Evolutionary conservation across 129 eudicot species (phyloP), one percentile per base, ranked within the genome.

Genomic region (Oenanthe sinensis): DNA sequence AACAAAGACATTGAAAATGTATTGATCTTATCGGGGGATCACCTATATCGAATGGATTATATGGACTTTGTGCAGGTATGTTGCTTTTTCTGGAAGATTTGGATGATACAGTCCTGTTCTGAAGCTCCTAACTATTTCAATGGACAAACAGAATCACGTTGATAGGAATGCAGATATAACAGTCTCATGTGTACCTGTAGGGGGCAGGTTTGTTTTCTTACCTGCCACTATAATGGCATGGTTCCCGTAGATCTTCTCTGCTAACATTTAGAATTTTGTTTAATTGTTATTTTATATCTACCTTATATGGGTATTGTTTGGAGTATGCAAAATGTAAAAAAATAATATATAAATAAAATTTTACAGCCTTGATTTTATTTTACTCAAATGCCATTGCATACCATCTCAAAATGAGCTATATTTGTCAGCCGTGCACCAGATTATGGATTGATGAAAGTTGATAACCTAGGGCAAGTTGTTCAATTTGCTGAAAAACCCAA

Each of bases 181-280:
- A 9, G 91, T 96, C 81, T 96, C 99, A 36, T 96, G 99, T 42
- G 97, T 95, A 76, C 95, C 99, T 7, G 97, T 90, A 55, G 96
- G 89, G 24, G 90, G 85, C 75, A 96, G 99, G 99, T 92, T 78
- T n/a, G 83, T 79, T 55, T 65, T 16, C 52, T 42, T 60, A 58
- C n/a, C n/a, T n/a, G 16, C 36, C 13, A n/a, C 33, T 60, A 60
- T n/a, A 60, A 24, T 60, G 16, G 33, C 16, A 8, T n/a, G 33
- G 33, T 60, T 60, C 68, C 33, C 15, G 13, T 3, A 22, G 67
- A 58, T 58, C 67, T 22, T 58, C 33, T 3, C 60, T 52, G 5
- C n/a, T 52, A 22, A 8, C 13, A 1, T 58, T 20, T 22, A n/a
- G 33, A 58, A 8, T 58, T 58, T n/a, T 22, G 28, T n/a, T n/a